Base-by-base conservation (phyloP, 2,329 filamentous ascomycete species). In the Colletotrichum tanaceti region DNA sequence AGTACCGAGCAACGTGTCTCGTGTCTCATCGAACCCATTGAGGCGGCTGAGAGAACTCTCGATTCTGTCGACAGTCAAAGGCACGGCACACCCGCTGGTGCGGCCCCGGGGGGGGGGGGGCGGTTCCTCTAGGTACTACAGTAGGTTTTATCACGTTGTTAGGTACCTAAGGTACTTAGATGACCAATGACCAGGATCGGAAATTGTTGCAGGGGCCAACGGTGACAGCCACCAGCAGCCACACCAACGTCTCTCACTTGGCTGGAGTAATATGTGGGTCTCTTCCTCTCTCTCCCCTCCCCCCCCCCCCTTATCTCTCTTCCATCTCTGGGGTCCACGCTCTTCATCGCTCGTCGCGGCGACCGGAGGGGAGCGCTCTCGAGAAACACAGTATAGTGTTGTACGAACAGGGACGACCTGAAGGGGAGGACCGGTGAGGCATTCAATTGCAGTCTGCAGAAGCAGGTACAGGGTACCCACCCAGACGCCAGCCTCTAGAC, bases 141-240 rank as follows among this genome's bases (percentile, higher is more conserved):
- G n/a, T n/a, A n/a, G n/a, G n/a, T n/a, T n/a, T n/a, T n/a, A n/a
- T 64, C 60, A 68, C 46, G 49, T 49, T 49, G 57, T n/a, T n/a
- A n/a, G n/a, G n/a, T n/a, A n/a, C n/a, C n/a, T n/a, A n/a, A n/a
- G n/a, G n/a, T n/a, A n/a, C n/a, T 58, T 59, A 59, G 58, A 68
- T 65, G 61, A 65, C 53, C 47, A 65, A 14, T 44, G 65, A 65
- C 65, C 54, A 50, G 65, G 65, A 47, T 68, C 61, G 61, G 65
- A 68, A 49, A 68, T 65, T 68, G 61, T 49, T 38, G 18, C 47
- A 68, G 35, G 54, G 61, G 46, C 57, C 47, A 43, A 28, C 46
- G 20, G 35, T 54, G 52, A 43, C 54, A 59, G 24, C 38, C 54
- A 52, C 35, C 61, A 53, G 41, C 39, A 54, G 39, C 47, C 61